These are phyloP conservation scores for Echria macrotheca DNA, from an alignment of 495 filamentous ascomycete genomes.

Conservation along the genomic window DNA sequence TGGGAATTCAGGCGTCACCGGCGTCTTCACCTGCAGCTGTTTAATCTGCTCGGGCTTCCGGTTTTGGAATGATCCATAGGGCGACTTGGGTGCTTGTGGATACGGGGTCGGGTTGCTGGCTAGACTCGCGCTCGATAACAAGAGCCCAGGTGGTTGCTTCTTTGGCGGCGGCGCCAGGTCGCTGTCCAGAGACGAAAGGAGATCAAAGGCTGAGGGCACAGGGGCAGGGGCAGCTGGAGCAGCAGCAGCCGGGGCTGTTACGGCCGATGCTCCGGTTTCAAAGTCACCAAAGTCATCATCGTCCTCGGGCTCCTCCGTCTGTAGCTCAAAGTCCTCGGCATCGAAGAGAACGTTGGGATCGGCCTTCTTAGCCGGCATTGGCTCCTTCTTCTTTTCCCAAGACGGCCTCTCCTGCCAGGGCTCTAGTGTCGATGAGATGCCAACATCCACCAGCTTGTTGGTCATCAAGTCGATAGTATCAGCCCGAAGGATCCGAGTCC, in stretches of 20 bases:
- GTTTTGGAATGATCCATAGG: conserved; percentile 42
- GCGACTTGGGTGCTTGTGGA: conserved; percentile 45
- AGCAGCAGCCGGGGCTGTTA: neutral
- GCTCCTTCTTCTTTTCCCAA: conserved; percentile 11
- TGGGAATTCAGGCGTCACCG: conserved; percentile 26
- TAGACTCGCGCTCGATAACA: conserved; percentile 21
- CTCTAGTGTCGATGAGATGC: conserved; percentile 12
- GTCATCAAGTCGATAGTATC: conserved; percentile 41
- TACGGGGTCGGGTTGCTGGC: conserved; percentile 17
- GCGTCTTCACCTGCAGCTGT: conserved; percentile 38
- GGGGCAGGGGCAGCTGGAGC: conserved; percentile 3
- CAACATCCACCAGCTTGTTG: conserved; percentile 38
- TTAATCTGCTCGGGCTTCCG: conserved; percentile 40
- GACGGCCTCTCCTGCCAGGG: conserved; percentile 15
- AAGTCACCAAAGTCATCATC: conserved; percentile 50
- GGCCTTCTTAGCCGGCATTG: neutral
- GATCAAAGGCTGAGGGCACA: conserved; percentile 13
- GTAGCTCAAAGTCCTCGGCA: conserved; percentile 42
- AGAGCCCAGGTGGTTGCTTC: conserved; percentile 27
- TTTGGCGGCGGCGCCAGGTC: conserved; percentile 11
- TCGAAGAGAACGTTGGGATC: conserved; percentile 46
- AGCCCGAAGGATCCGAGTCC: conserved; percentile 32
- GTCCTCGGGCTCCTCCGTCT: conserved; percentile 15
- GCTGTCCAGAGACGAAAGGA: conserved; percentile 10
- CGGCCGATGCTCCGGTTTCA: conserved; percentile 28